phyloP scores from a whole-genome alignment of 1,284 basidiomycete species.

The Apiotrichum porosum region DNA sequence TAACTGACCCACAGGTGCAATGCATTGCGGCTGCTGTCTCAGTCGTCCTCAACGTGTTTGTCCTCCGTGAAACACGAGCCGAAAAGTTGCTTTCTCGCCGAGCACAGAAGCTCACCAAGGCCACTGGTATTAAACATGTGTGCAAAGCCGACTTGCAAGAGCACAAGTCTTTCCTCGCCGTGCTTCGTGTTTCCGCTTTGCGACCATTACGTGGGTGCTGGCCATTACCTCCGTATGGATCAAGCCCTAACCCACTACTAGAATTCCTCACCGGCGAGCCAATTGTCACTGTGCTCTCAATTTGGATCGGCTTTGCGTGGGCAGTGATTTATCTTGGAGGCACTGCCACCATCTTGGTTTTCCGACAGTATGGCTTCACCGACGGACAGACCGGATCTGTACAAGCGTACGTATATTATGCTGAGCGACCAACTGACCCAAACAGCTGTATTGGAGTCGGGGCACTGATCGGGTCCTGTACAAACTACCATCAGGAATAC shows the following conservation, averaged over 20 bases:
- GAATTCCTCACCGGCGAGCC: conserved; percentile 50
- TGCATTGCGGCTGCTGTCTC: conserved; percentile 29
- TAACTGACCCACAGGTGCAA: conserved; percentile 13
- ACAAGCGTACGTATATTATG: conserved; percentile 17
- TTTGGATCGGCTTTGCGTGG: conserved; percentile 51
- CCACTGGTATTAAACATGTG: conserved; percentile 46
- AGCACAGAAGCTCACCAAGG: conserved; percentile 42
- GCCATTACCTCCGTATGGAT: too few species aligned
- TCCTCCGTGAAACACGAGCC: conserved; percentile 49
- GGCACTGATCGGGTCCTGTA: conserved; percentile 65
- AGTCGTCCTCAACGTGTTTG: conserved; percentile 32
- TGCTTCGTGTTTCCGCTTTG: conserved; percentile 41
- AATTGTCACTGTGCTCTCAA: conserved; percentile 48
- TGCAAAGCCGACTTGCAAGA: conserved; percentile 35
- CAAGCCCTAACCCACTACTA: conserved; percentile 6
- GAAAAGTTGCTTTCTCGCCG: conserved; percentile 50
- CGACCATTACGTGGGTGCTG: conserved; percentile 35
- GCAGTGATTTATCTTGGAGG: conserved; percentile 39
- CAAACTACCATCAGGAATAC: conserved; percentile 54
- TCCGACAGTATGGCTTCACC: conserved; percentile 37
- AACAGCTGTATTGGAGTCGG: conserved; percentile 48
- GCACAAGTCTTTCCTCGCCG: conserved; percentile 31
- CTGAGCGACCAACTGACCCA: too few species aligned
- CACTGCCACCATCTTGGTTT: conserved; percentile 34
- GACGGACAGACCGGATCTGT: conserved; percentile 27